Percentiles rank a stretch among this genome's conserved stretches.
These are phyloP conservation scores for Gonium pectorale DNA, from an alignment of 139 green algal species.

Conservation along the genomic window DNA sequence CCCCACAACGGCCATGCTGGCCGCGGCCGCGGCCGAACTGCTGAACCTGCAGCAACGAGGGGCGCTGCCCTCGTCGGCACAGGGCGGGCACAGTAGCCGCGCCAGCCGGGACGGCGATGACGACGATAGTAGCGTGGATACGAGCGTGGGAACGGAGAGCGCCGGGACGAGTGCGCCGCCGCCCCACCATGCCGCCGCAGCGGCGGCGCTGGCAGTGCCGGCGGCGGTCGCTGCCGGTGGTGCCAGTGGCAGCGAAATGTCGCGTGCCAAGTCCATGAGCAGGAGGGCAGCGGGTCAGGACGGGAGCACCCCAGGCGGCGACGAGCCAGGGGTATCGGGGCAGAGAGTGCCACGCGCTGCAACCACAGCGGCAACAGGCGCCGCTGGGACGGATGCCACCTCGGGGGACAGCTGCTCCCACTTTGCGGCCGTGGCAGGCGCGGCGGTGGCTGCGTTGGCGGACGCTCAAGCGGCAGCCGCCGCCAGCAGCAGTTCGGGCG, in stretches of 20 bases:
- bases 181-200: background rate
- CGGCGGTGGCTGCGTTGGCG: background rate
- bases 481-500: background rate
- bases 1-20: background rate
- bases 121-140: background rate
- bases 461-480: constrained; percentile 3
- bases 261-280: too few relatives aligned
- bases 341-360: too few relatives aligned
- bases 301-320: too few relatives aligned
- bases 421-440: background rate
- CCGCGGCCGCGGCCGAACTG: background rate
- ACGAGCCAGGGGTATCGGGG: too few relatives aligned
- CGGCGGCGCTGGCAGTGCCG: background rate
- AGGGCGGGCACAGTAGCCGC: too few relatives aligned
- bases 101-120: constrained; percentile 2
- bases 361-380: too few relatives aligned
- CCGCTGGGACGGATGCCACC: too few relatives aligned
- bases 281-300: too few relatives aligned
- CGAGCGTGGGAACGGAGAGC: background rate
- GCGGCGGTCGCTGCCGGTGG: background rate
- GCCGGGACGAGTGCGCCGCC: background rate
- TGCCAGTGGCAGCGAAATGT: too few relatives aligned
- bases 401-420: background rate
- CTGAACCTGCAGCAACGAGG: constrained; percentile 19
- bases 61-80: background rate